Evolutionary conservation across 139 green algal species (phyloP).

Genomic region (Astrephomene gubernaculifera): DNA sequence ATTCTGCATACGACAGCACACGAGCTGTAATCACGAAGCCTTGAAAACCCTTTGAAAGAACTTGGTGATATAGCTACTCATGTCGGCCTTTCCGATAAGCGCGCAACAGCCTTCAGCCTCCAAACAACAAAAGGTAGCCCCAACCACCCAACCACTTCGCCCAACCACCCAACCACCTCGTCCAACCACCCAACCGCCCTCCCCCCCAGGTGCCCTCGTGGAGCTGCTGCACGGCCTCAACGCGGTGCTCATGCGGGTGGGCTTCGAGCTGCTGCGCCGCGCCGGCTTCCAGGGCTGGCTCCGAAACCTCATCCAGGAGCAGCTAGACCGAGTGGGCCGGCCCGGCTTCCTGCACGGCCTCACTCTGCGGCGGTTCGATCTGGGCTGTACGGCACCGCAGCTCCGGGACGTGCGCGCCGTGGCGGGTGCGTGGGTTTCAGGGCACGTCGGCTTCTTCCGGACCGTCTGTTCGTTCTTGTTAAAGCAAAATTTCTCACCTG

Average conservation of each 20-base stretch:
- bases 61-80: no score
- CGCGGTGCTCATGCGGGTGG: conserved; percentile 43
- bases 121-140: no score
- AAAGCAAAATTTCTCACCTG: not conserved
- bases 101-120: not conserved
- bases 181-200: not conserved
- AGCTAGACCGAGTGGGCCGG: conserved; percentile 20
- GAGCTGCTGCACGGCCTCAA: conserved; percentile 45
- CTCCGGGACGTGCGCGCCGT: conserved; percentile 41
- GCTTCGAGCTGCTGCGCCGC: conserved; percentile 45
- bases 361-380: conserved; percentile 15
- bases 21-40: no score
- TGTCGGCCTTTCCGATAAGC: no score
- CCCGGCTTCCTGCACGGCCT: conserved; percentile 46
- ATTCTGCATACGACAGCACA: no score
- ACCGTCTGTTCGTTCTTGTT: no score
- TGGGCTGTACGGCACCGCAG: conserved; percentile 39
- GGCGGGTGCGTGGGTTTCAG: conserved; percentile 40
- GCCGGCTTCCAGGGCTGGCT: conserved; percentile 26
- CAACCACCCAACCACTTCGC: not conserved
- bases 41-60: no score
- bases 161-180: not conserved
- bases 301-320: conserved; percentile 29
- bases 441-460: no score
- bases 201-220: conserved; percentile 8